Evolutionary conservation across 805 yeast species (phyloP).

Genomic region (Zygoascus flipseniorum): DNA sequence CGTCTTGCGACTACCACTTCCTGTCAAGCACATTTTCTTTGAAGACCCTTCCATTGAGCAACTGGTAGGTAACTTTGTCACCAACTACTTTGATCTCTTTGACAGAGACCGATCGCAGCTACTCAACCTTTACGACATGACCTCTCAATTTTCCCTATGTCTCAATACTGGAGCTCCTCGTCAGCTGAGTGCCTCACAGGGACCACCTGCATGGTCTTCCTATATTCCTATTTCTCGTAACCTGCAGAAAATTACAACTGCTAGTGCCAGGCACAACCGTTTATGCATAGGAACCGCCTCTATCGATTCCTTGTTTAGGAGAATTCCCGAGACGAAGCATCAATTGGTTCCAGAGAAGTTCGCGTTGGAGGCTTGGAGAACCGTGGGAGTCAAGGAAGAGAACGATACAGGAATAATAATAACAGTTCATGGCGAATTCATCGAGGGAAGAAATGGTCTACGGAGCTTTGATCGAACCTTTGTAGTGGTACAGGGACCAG

Average conservation of each 20-base stretch:
- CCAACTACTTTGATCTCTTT: conserved; percentile 73
- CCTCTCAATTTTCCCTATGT: conserved; percentile 77
- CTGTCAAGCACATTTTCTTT: conserved; percentile 60
- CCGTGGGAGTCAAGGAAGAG: conserved; percentile 42
- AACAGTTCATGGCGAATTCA: conserved; percentile 75
- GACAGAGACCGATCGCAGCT: conserved; percentile 69
- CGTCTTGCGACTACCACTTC: conserved; percentile 25
- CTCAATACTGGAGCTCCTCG: conserved; percentile 67
- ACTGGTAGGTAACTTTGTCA: conserved; percentile 66
- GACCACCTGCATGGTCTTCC: conserved; percentile 21
- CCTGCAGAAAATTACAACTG: conserved; percentile 48
- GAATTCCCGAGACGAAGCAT: conserved; percentile 75
- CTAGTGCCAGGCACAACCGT: conserved; percentile 43
- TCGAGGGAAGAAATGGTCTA: conserved; percentile 40
- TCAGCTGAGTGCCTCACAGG: conserved; percentile 11
- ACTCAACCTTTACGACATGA: conserved; percentile 64
- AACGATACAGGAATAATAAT: conserved; percentile 71
- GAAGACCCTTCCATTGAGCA: conserved; percentile 65
- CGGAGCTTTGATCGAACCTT: conserved; percentile 85
- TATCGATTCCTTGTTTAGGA: conserved; percentile 51
- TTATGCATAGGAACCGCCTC: conserved; percentile 61
- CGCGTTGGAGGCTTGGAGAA: conserved; percentile 62
- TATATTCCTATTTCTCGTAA: conserved; percentile 74
- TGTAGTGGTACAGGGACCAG: conserved; percentile 60
- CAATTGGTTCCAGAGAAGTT: conserved; percentile 48